Percentiles rank a stretch among this genome's conserved stretches.
Evolutionary conservation across 176 grass and related monocot species (phyloP).

Genomic region (Hyparrhenia diplandra): DNA sequence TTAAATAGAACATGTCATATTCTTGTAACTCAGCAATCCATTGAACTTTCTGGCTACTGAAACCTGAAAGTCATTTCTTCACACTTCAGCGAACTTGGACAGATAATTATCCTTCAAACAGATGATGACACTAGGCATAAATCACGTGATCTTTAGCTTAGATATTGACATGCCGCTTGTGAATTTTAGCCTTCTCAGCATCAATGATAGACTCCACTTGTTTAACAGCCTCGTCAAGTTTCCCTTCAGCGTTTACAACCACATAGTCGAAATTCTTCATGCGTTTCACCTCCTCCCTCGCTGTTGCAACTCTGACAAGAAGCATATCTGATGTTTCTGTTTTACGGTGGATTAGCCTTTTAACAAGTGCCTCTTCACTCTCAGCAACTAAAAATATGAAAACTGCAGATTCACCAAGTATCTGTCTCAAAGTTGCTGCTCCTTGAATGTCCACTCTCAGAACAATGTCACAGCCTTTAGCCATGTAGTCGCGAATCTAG

Average conservation of each 20-base stretch:
- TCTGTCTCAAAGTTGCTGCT: conserved; percentile 70
- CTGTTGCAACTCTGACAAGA: conserved; percentile 84
- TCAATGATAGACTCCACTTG: conserved; percentile 87
- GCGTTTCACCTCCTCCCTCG: conserved; percentile 75
- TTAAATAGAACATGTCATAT: not conserved
- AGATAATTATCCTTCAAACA: not conserved
- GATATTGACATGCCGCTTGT: conserved; percentile 47
- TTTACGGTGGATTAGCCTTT: conserved; percentile 78
- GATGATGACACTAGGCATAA: not conserved
- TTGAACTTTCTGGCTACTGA: conserved; percentile 17
- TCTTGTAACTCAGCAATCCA: not conserved
- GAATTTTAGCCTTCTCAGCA: conserved; percentile 82
- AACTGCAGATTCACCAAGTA: conserved; percentile 79
- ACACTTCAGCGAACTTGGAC: not conserved
- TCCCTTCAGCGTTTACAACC: conserved; percentile 86
- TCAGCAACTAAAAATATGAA: conserved; percentile 96
- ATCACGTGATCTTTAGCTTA: conserved; percentile 39
- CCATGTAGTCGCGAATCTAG: conserved; percentile 94
- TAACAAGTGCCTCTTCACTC: conserved; percentile 83
- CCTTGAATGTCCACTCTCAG: conserved; percentile 98
- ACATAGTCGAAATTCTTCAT: conserved; percentile 77
- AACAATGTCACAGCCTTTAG: conserved; percentile 82
- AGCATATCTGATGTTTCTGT: conserved; percentile 97
- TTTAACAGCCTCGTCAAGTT: conserved; percentile 76
- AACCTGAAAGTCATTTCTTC: conserved; percentile 23